phyloP scores from a whole-genome alignment of 441 rosid genomes.

The Erodium moschatum region DNA sequence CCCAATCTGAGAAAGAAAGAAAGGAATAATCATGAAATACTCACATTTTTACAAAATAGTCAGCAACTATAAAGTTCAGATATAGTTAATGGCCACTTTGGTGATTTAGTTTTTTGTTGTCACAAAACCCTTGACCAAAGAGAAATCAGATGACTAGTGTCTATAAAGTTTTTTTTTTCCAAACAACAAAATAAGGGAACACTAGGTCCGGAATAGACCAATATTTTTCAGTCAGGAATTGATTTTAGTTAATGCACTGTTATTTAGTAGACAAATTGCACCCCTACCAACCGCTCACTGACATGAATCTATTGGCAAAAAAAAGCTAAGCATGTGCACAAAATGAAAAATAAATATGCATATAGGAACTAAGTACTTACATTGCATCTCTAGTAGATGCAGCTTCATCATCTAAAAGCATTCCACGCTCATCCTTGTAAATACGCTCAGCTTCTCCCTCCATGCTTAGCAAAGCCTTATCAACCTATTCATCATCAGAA shows the following conservation, averaged over 20 bases:
- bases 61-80: too few relatives aligned
- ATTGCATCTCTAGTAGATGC: conserved; percentile 95
- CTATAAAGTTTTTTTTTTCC: neutral
- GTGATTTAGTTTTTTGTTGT: too few relatives aligned
- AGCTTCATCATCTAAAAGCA: conserved; percentile 86
- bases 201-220: neutral
- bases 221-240: neutral
- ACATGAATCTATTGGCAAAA: neutral
- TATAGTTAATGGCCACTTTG: too few relatives aligned
- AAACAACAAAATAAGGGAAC: neutral
- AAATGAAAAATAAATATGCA: conserved; percentile 7
- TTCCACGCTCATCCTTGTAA: conserved; percentile 69
- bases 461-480: conserved; percentile 75
- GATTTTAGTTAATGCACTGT: neutral
- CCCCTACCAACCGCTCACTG: neutral
- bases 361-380: conserved; percentile 37
- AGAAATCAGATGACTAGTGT: too few relatives aligned
- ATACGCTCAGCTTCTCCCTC: conserved; percentile 91
- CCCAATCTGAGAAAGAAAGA: too few relatives aligned
- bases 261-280: neutral
- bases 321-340: neutral
- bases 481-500: conserved; percentile 46
- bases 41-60: too few relatives aligned
- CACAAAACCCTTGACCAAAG: too few relatives aligned
- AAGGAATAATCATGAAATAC: too few relatives aligned